A percentile compares a stretch with the other conserved stretches of the same genome.
These are phyloP conservation scores for Eucalyptus erythrocorys DNA, from an alignment of 345 rosid species.

Conservation along the genomic window DNA sequence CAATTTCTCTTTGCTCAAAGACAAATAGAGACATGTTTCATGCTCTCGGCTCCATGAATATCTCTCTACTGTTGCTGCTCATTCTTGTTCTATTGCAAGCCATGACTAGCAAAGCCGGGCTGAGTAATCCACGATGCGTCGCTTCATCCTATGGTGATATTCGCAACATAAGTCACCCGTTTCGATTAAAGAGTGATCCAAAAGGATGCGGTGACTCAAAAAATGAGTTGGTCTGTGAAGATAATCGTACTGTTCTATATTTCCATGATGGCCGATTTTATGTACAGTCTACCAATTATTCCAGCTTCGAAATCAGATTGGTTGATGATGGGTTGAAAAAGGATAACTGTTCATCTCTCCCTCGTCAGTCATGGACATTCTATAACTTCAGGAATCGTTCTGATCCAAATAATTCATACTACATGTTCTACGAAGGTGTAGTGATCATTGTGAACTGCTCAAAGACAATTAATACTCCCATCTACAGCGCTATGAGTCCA, in stretches of 20 bases:
- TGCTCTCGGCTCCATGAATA: neutral
- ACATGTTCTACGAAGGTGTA: fast-evolving
- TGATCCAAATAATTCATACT: neutral
- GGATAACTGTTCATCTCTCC: neutral
- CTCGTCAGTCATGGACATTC: fast-evolving
- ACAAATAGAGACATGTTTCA: neutral
- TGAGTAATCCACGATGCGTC: fast-evolving
- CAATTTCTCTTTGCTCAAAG: neutral
- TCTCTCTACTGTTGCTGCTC: neutral
- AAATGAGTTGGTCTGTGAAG: fast-evolving
- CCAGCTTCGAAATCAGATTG: fast-evolving
- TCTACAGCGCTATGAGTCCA: fast-evolving
- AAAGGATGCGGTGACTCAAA: neutral
- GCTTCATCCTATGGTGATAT: neutral
- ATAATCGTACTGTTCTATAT: neutral
- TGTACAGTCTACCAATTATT: neutral
- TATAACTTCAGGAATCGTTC: fast-evolving
- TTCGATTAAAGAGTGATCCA: neutral
- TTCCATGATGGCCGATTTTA: neutral
- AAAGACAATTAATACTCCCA: fast-evolving
- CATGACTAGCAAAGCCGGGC: neutral
- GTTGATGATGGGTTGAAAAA: neutral
- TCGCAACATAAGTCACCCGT: neutral
- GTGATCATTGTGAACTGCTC: neutral
- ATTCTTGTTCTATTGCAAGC: neutral